Base-by-base conservation (phyloP, 345 rosid species). In the Salix dunnii region DNA sequence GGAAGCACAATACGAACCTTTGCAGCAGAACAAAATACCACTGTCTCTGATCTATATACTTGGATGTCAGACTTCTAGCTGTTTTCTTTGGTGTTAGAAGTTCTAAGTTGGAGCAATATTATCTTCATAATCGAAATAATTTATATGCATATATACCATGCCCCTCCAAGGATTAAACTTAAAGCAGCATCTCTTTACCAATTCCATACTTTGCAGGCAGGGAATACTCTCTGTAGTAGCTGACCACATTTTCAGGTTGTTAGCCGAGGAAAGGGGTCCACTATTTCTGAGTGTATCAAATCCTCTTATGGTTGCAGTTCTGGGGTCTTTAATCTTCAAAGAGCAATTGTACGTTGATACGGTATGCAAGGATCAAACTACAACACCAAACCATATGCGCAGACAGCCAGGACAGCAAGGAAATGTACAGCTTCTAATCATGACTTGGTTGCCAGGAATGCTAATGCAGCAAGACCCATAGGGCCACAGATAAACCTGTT, bases 231-330 rank as follows among this genome's bases (percentile, higher is more conserved):
- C 97, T 27, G 92, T 89, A 38, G 36, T 84, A 67, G 86, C 77
- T 30, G 90, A 87, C 68, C 90, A 88, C 71, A 67, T 89, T 62
- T 88, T 88, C 80, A 91, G 94, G 80, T 71, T 84, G 16, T 72
- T 88, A 46, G 86, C 88, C 91, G 86, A 84, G 75, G 69, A 72
- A 21, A 78, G 78, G 66, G 97, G 97, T 17, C 97, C 97, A 0
- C 93, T 92, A 55, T 92, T 90, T 78, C 86, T 92, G 66, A 87
- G 90, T 18, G 88, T 93, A 16, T 92, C 90, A 33, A 88, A 74
- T 76, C 97, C 94, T 28, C 75, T 92, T 74, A 83, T 92, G 25
- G 87, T 87, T 67, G 87, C 94, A 2, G 72, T 89, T 64, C 48
- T 89, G 67, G 90, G 94, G 43, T 87, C 93, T 40, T 73, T 89